Percentiles rank a stretch among this genome's conserved stretches.
Evolutionary conservation across 192 early-diverging fungal species (phyloP).

Genomic region (Lobosporangium transversale): DNA sequence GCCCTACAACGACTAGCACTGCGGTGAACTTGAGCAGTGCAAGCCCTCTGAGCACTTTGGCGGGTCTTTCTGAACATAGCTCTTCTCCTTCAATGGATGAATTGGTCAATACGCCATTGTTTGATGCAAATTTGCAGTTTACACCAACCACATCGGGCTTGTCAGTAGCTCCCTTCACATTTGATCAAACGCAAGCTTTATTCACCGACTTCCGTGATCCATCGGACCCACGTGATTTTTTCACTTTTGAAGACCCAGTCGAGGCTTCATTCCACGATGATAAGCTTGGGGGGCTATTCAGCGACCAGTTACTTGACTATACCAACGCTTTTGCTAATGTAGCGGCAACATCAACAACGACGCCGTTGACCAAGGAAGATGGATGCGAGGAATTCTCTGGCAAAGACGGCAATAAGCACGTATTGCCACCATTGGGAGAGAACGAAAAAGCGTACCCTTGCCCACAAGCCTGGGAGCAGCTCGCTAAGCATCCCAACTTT

Average conservation of each 20-base stretch:
- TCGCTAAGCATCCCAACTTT: slow-evolving; percentile 66
- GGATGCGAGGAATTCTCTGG: slow-evolving; percentile 4
- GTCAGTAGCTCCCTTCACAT: slow-evolving; percentile 24
- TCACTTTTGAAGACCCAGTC: slow-evolving; percentile 27
- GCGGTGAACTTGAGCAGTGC: slow-evolving; percentile 4
- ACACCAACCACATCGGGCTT: background rate
- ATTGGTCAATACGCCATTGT: slow-evolving; percentile 31
- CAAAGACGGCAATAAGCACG: background rate
- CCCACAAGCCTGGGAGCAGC: slow-evolving; percentile 64
- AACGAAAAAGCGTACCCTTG: slow-evolving; percentile 52
- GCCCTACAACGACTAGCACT: slow-evolving; percentile 1
- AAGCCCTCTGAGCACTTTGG: slow-evolving; percentile 27
- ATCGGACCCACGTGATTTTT: slow-evolving; percentile 29
- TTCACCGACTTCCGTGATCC: slow-evolving; percentile 51
- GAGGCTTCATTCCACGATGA: slow-evolving; percentile 7
- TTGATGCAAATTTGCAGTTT: slow-evolving; percentile 11
- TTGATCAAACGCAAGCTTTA: slow-evolving; percentile 37
- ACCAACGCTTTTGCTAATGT: slow-evolving; percentile 19
- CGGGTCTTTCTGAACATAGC: slow-evolving; percentile 15
- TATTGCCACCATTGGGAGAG: slow-evolving; percentile 23
- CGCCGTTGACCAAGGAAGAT: slow-evolving; percentile 4
- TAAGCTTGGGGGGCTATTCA: slow-evolving; percentile 21
- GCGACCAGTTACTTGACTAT: slow-evolving; percentile 38
- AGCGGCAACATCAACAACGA: background rate
- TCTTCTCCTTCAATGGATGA: slow-evolving; percentile 33